phyloP scores from a whole-genome alignment of 495 filamentous ascomycete species.

The Gamarada debralockiae region DNA sequence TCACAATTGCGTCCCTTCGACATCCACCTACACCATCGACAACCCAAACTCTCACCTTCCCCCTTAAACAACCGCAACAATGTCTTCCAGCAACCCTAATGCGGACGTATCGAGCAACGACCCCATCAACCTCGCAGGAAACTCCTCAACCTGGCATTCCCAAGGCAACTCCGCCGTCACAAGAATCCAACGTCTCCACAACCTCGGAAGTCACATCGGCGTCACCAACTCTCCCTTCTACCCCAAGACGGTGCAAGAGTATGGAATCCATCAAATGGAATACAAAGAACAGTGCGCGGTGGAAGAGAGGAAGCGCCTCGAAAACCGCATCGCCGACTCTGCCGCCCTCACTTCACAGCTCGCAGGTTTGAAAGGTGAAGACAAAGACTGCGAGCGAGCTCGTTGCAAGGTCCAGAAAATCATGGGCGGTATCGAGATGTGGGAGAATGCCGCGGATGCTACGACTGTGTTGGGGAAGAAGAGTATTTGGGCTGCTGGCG shows the following conservation, averaged over 20 bases:
- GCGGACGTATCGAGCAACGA: no score
- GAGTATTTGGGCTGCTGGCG: not conserved
- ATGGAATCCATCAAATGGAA: not conserved
- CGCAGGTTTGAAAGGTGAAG: not conserved
- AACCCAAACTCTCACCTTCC: no score
- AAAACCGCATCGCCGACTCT: no score
- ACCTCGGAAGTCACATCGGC: not conserved
- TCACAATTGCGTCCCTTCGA: no score
- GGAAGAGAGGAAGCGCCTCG: not conserved
- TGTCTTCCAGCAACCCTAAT: no score
- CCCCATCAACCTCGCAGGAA: no score
- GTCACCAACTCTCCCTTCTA: conserved; percentile 1
- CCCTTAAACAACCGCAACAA: no score
- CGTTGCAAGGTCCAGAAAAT: no score
- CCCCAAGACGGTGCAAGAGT: conserved; percentile 1
- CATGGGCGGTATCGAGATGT: not conserved
- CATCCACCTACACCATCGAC: no score
- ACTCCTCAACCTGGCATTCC: no score
- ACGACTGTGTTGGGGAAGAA: not conserved
- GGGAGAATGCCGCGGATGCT: not conserved
- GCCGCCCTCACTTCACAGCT: no score
- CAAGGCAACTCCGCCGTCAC: no score
- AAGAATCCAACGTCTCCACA: conserved; percentile 4
- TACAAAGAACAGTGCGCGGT: not conserved
- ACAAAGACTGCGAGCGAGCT: not conserved